Percentiles rank a stretch among this genome's conserved stretches.
Evolutionary conservation across 768 basidiomycete species (phyloP).

Genomic region (Cystofilobasidium ferigula): DNA sequence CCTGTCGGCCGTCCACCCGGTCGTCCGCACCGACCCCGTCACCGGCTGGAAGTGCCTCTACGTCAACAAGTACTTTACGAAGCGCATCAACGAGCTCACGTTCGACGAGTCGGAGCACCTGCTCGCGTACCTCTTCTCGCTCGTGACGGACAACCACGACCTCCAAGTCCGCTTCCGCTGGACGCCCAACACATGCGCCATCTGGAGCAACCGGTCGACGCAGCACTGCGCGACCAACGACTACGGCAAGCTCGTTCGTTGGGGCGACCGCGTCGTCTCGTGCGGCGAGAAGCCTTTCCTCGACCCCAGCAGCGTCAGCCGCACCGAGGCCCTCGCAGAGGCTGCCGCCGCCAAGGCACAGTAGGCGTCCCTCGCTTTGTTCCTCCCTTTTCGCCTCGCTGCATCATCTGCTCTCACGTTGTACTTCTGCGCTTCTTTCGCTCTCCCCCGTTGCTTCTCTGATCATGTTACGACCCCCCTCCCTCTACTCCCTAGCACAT

Average conservation of each 20-base stretch:
- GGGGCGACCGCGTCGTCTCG: slow-evolving; percentile 18
- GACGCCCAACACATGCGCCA: slow-evolving; percentile 47
- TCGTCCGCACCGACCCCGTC: slow-evolving; percentile 49
- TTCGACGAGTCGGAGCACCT: slow-evolving; percentile 49
- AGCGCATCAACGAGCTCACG: slow-evolving; percentile 47
- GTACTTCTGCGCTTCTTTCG: too few species aligned
- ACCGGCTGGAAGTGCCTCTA: slow-evolving; percentile 52
- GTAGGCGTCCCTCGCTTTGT: too few species aligned
- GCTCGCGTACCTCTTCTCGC: slow-evolving; percentile 45
- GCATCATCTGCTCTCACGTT: too few species aligned
- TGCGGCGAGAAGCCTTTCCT: slow-evolving; percentile 19
- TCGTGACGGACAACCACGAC: slow-evolving; percentile 51
- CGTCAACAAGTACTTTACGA: slow-evolving; percentile 47
- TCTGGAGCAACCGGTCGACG: slow-evolving; percentile 48
- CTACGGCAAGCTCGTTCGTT: slow-evolving; percentile 2
- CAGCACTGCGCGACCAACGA: slow-evolving; percentile 23
- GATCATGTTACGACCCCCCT: too few species aligned
- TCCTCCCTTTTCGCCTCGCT: too few species aligned
- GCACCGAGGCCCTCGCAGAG: slow-evolving; percentile 1
- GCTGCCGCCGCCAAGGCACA: neutral
- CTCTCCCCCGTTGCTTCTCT: too few species aligned
- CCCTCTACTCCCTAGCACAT: too few species aligned
- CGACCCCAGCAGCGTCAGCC: slow-evolving; percentile 6
- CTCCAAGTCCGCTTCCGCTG: slow-evolving; percentile 47
- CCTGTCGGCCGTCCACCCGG: slow-evolving; percentile 46